Evolutionary conservation across 2,329 filamentous ascomycete genomes (phyloP).

Genomic region (Fusarium dlaminii): DNA sequence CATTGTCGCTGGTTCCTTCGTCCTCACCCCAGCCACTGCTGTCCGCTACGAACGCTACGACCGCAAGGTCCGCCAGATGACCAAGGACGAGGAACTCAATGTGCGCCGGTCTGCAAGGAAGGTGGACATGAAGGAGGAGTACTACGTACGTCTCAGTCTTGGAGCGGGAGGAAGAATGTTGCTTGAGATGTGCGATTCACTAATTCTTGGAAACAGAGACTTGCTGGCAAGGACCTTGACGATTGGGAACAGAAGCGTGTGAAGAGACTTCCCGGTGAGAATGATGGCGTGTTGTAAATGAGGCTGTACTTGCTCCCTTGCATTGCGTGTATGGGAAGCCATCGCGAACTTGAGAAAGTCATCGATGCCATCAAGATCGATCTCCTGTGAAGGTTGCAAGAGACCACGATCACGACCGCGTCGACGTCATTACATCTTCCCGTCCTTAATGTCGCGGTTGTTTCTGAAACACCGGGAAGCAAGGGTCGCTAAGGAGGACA

Average conservation of each 20-base stretch:
- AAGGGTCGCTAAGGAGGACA: slow-evolving; percentile 20
- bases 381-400: neutral
- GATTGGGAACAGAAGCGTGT: slow-evolving; percentile 98
- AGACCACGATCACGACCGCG: neutral
- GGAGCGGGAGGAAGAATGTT: neutral
- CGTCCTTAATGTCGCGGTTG: neutral
- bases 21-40: slow-evolving; percentile 92
- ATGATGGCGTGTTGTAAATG: slow-evolving; percentile 75
- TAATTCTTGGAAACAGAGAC: slow-evolving; percentile 40
- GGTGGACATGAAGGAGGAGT: slow-evolving; percentile 86
- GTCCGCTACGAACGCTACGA: slow-evolving; percentile 94
- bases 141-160: slow-evolving; percentile 71
- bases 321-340: slow-evolving; percentile 11
- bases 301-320: slow-evolving; percentile 18
- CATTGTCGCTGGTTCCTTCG: slow-evolving; percentile 92
- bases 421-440: slow-evolving; percentile 11
- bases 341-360: slow-evolving; percentile 4
- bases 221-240: slow-evolving; percentile 86
- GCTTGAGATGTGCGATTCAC: slow-evolving; percentile 1
- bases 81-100: slow-evolving; percentile 85
- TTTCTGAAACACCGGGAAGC: slow-evolving; percentile 9
- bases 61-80: slow-evolving; percentile 85
- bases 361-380: slow-evolving; percentile 4
- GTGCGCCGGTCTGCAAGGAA: slow-evolving; percentile 76
- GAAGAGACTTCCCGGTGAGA: slow-evolving; percentile 87